Evolutionary conservation across 805 yeast species (phyloP), one percentile per base, ranked within the genome.

Genomic region (Saturnispora gosingensis): DNA sequence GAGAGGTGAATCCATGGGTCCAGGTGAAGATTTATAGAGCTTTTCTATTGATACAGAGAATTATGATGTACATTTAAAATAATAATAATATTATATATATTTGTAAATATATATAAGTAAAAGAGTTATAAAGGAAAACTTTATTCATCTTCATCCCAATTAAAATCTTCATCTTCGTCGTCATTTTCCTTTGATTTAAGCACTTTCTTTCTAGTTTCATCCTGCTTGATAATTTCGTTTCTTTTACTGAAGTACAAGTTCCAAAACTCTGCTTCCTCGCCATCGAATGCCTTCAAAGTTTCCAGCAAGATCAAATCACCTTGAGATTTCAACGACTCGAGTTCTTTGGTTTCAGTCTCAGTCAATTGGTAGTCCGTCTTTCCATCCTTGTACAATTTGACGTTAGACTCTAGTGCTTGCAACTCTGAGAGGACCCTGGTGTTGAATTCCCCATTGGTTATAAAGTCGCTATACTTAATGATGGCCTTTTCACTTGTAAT

Each of bases 1-100:
- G 64, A 83, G 96, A 62, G 97, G 97, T 50, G 77, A 80, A 49
- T 76, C 68, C 25, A 65, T 70, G 24, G 73, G 77, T 60, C 56
- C 66, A 1, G 44, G 55, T 45, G 70, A 49, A 43, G 28, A 43
- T 35, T 43, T 49, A 38, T 46, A 42, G 42, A 28, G 40, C 18
- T 35, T 35, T 35, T 35, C 39, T 35, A 35, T 9, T 38, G 13
- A 6, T 18, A 18, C 20, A 36, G 18, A 38, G 15, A 38, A 32
- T 27, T 46, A 46, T 38, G 38, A 15, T 40, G 44, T 22, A 40
- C 30, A 40, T 13, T 40, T 24, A 13, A 45, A 34, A 34, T 9
- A 38, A 24, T n/a, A 28, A 27, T 36, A 27, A 38, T 39, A 25
- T 36, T 16, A 35, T 30, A 28, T n/a, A 36, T 16, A 10, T 32